phyloP scores from a whole-genome alignment of 2,329 filamentous ascomycete species.

The Cladophialophora bantiana region DNA sequence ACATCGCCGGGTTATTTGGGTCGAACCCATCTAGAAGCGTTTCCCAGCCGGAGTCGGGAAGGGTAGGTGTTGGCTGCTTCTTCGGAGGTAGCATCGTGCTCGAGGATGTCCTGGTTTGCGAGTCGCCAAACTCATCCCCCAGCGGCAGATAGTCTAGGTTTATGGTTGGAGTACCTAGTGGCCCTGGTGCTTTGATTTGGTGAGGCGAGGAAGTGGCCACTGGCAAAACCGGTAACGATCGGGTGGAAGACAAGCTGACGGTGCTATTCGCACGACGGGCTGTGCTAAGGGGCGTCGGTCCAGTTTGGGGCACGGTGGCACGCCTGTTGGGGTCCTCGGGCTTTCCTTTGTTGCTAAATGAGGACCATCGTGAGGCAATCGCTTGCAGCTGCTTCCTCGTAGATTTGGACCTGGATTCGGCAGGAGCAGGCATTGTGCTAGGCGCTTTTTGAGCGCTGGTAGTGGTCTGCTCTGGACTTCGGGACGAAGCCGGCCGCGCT shows the following conservation, averaged over 20 bases:
- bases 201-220: conserved; percentile 27
- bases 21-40: conserved; percentile 80
- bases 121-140: conserved; percentile 43
- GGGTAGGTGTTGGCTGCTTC: conserved; percentile 46
- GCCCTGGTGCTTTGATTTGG: conserved; percentile 13
- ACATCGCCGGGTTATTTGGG: conserved; percentile 47
- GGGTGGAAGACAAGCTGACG: conserved; percentile 38
- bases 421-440: conserved; percentile 23
- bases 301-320: conserved; percentile 32
- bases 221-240: conserved; percentile 35
- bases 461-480: conserved; percentile 19
- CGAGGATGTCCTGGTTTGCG: conserved; percentile 47
- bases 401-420: conserved; percentile 34
- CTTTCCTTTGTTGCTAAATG: conserved; percentile 32
- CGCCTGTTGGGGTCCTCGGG: conserved; percentile 26
- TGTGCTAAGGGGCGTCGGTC: conserved; percentile 15
- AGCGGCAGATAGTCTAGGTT: conserved; percentile 67
- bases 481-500: conserved; percentile 20
- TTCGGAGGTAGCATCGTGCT: conserved; percentile 50
- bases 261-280: conserved; percentile 35
- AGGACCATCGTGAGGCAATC: conserved; percentile 39
- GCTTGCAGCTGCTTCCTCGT: conserved; percentile 39
- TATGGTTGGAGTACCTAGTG: conserved; percentile 39
- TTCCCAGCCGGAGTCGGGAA: conserved; percentile 75
- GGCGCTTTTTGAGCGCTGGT: conserved; percentile 1